phyloP scores from a whole-genome alignment of 2,329 filamentous ascomycete genomes.

The Xylariaceae sp. region DNA sequence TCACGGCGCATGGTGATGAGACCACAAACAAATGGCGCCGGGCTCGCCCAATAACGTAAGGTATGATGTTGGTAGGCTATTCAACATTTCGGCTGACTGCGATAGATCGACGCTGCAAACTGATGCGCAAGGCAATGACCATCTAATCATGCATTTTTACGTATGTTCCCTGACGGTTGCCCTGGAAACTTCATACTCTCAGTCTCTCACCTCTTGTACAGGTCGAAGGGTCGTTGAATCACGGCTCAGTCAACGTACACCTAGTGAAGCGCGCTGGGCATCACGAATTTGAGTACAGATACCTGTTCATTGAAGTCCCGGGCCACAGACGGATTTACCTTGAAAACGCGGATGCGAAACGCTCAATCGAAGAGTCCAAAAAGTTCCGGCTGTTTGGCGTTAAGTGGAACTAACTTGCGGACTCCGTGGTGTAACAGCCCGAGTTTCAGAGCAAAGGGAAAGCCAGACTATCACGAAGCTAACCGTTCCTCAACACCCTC shows the following conservation, averaged over 20 bases:
- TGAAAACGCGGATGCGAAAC: constrained; percentile 51
- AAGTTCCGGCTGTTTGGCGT: constrained; percentile 57
- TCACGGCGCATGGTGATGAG: constrained; percentile 75
- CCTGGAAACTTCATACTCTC: background rate
- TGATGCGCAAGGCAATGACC: constrained; percentile 70
- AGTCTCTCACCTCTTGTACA: constrained; percentile 34
- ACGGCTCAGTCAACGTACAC: constrained; percentile 71
- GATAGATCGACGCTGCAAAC: constrained; percentile 60
- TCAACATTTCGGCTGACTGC: constrained; percentile 8
- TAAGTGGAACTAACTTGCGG: constrained; percentile 44
- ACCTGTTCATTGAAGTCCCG: constrained; percentile 73
- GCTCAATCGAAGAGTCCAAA: constrained; percentile 35
- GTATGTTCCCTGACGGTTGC: constrained; percentile 40
- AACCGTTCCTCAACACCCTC: background rate
- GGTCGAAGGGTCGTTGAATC: constrained; percentile 71
- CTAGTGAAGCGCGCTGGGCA: constrained; percentile 64
- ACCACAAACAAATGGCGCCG: constrained; percentile 77
- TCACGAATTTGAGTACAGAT: constrained; percentile 69
- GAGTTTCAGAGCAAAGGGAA: background rate
- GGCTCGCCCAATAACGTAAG: constrained; percentile 56
- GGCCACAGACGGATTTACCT: constrained; percentile 63
- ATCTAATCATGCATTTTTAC: constrained; percentile 81
- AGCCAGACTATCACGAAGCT: background rate
- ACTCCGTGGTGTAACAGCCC: background rate
- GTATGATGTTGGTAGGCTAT: background rate